Evolutionary conservation across 495 filamentous ascomycete species (phyloP), one percentile per base, ranked within the genome.

Genomic region (Echria macrotheca): DNA sequence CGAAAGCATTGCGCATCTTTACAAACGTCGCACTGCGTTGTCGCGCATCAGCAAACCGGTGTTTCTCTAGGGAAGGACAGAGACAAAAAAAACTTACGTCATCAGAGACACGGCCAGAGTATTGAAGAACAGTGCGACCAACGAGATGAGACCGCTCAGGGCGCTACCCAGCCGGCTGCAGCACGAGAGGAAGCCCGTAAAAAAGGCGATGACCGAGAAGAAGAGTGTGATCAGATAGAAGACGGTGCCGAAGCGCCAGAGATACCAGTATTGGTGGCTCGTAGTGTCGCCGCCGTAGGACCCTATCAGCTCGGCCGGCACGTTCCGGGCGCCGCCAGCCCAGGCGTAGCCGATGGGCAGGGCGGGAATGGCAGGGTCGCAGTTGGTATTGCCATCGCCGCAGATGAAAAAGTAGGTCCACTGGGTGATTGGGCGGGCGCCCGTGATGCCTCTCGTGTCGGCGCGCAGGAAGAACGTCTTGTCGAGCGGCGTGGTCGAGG

Each of bases 351-450:
- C 77, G 14, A 79, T 41, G 6, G 76, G 70, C 1, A 72, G 57
- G 4, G 62, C 76, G 3, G 77, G 71, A 24, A 60, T 58, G 0
- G 73, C 49, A 0, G 48, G 22, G 36, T 72, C 66, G 56, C 77
- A 80, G 59, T 77, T 63, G 11, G 22, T 23, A 54, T 80, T 78
- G 56, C 56, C 66, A 24, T 49, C 59, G 18, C 75, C 76, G 56
- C 77, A 80, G 47, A 91, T 64, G 56, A 83, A 81, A 78, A 90
- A 91, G 69, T 84, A 91, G 2, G 89, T 93, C 90, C 90, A 96
- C 67, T 90, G 81, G 6, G 87, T 82, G 6, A 78, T 53, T 26
- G 76, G 25, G 9, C 74, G 68, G 1, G 89, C 81, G 17, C 78
- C 79, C 9, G 82, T 70, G 58, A 94, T 89, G 57, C 72, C 79